Evolutionary conservation across 352 stramenopile genomes (phyloP).

Genomic region (Globisporangium cystogenes): DNA sequence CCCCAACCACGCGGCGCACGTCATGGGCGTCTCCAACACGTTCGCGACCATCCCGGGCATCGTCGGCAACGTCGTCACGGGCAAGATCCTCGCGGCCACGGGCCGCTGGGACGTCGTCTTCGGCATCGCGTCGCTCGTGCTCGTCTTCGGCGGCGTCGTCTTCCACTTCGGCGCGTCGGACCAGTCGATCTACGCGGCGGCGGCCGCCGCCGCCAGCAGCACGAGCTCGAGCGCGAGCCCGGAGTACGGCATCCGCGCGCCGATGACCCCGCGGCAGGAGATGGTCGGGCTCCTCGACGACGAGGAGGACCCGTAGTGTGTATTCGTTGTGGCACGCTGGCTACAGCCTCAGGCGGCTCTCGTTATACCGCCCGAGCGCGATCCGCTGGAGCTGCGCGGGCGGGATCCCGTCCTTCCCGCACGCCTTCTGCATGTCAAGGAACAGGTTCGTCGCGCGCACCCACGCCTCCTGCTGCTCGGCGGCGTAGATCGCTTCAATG

Average conservation of each 20-base stretch:
- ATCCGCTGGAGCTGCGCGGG: conserved; percentile 47
- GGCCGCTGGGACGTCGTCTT: conserved; percentile 84
- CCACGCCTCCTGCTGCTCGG: conserved; percentile 68
- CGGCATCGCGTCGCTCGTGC: conserved; percentile 60
- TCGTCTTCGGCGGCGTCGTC: conserved; percentile 62
- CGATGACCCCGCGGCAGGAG: conserved; percentile 37
- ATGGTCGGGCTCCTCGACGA: conserved; percentile 35
- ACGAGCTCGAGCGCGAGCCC: conserved; percentile 20
- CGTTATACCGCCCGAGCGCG: conserved; percentile 56
- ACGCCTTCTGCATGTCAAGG: conserved; percentile 67
- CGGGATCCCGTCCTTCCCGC: conserved; percentile 40
- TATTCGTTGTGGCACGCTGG: not conserved
- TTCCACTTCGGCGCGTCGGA: conserved; percentile 80
- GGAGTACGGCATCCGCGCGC: conserved; percentile 22
- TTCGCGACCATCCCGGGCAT: conserved; percentile 82
- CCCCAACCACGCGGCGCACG: conserved; percentile 68
- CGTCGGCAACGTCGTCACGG: conserved; percentile 81
- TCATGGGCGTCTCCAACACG: conserved; percentile 87
- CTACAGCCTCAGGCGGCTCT: conserved; percentile 20
- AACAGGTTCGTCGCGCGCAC: conserved; percentile 59
- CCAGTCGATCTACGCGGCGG: conserved; percentile 53
- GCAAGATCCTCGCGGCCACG: conserved; percentile 64
- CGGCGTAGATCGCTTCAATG: conserved; percentile 67
- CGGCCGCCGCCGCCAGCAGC: conserved; percentile 16
- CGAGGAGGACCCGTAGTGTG: conserved; percentile 6